These are phyloP conservation scores for Cunninghamia lanceolata DNA, from an alignment of 75 land plant species.

Conservation along the genomic window DNA sequence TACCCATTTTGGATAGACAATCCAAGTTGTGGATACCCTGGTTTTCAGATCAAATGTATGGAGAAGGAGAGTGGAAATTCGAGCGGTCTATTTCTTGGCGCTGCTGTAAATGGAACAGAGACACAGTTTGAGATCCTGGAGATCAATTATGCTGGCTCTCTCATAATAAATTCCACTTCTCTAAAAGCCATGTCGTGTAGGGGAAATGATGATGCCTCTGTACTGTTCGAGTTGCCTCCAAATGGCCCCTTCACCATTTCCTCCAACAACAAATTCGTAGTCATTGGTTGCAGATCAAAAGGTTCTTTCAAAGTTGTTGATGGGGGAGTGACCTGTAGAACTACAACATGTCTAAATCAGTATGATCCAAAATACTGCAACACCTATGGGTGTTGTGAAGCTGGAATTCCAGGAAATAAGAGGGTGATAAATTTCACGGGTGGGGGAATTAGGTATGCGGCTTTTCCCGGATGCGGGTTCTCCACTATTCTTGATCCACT, in stretches of 20 bases:
- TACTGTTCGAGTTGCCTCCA: background rate
- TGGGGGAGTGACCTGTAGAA: background rate
- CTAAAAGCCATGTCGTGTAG: background rate
- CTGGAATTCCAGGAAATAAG: background rate
- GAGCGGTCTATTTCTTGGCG: too few relatives aligned
- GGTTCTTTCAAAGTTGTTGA: background rate
- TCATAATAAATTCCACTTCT: background rate
- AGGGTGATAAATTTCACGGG: background rate
- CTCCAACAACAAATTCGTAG: background rate
- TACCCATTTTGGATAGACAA: too few relatives aligned
- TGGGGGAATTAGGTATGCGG: background rate
- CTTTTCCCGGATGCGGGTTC: background rate
- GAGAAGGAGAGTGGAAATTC: too few relatives aligned
- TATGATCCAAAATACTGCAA: background rate
- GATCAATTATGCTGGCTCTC: background rate
- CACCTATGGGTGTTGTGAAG: too few relatives aligned
- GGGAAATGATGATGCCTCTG: background rate
- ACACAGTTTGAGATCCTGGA: background rate
- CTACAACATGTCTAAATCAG: background rate
- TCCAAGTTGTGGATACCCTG: too few relatives aligned
- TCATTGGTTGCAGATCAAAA: background rate
- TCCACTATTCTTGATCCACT: background rate
- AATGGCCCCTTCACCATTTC: background rate
- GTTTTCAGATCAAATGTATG: too few relatives aligned
- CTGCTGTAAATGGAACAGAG: too few relatives aligned